Percentiles rank a stretch among this genome's conserved stretches.
Evolutionary conservation across 2,329 filamentous ascomycete species (phyloP).

Genomic region (Hypoxylon rubiginosum): DNA sequence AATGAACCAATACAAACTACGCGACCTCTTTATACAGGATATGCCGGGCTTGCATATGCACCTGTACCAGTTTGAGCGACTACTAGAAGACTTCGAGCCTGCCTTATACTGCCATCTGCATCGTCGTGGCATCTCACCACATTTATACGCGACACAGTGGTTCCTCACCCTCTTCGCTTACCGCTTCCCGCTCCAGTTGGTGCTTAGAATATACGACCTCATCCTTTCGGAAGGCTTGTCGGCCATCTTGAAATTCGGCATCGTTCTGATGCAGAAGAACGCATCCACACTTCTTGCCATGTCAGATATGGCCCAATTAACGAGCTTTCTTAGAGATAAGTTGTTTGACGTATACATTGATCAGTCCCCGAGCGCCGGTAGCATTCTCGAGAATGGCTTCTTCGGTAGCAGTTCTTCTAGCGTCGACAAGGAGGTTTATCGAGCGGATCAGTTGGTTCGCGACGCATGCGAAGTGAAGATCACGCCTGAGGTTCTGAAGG

Average conservation of each 20-base stretch:
- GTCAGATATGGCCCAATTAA: constrained; percentile 91
- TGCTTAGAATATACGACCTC: constrained; percentile 95
- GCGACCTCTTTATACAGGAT: constrained; percentile 93
- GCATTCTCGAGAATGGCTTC: constrained; percentile 95
- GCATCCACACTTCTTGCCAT: constrained; percentile 81
- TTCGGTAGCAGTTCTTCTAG: constrained; percentile 93
- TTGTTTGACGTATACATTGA: constrained; percentile 98
- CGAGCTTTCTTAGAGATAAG: constrained; percentile 91
- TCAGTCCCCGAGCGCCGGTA: constrained; percentile 89
- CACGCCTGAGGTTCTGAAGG: constrained; percentile 82
- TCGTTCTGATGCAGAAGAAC: constrained; percentile 97
- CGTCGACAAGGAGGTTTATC: constrained; percentile 94
- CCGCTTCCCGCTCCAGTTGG: constrained; percentile 94
- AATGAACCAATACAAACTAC: constrained; percentile 96
- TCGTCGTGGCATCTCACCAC: constrained; percentile 86
- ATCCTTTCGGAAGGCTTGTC: constrained; percentile 94
- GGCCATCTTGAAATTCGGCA: constrained; percentile 93
- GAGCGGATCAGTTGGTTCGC: constrained; percentile 91
- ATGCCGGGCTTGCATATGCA: constrained; percentile 97
- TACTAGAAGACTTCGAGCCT: constrained; percentile 94
- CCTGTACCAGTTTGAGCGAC: constrained; percentile 93
- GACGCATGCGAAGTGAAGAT: constrained; percentile 93
- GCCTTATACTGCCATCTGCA: constrained; percentile 95
- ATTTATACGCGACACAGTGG: constrained; percentile 98
- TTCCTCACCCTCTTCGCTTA: constrained; percentile 99